phyloP scores from a whole-genome alignment of 2,329 filamentous ascomycete genomes.

The Nigrospora osmanthi region DNA sequence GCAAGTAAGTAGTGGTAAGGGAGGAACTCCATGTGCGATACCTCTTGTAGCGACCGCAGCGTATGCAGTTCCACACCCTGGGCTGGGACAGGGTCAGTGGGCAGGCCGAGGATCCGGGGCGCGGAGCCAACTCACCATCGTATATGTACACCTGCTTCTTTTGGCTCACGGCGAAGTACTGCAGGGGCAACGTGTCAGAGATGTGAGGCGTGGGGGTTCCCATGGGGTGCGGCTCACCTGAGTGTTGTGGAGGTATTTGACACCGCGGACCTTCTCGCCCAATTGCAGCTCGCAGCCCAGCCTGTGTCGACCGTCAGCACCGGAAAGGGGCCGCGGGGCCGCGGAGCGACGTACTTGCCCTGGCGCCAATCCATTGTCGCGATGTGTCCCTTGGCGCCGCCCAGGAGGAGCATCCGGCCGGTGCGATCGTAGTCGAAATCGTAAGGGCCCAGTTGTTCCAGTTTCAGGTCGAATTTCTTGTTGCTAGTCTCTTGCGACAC shows the following conservation, averaged over 20 bases:
- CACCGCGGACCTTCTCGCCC: conserved; percentile 82
- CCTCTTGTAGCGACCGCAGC: conserved; percentile 82
- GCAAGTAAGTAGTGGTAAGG: conserved; percentile 93
- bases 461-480: conserved; percentile 84
- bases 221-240: no score
- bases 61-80: conserved; percentile 87
- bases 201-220: no score
- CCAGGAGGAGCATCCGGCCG: conserved; percentile 76
- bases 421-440: conserved; percentile 83
- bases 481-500: conserved; percentile 80
- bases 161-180: conserved; percentile 90
- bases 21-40: conserved; percentile 88
- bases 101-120: neutral
- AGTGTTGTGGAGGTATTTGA: conserved; percentile 88
- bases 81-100: neutral
- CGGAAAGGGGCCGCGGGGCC: neutral
- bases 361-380: conserved; percentile 68
- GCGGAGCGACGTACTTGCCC: conserved; percentile 2
- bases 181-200: conserved; percentile 20
- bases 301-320: conserved; percentile 46
- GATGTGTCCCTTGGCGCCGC: conserved; percentile 86
- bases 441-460: conserved; percentile 81
- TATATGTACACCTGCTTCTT: conserved; percentile 98
- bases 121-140: conserved; percentile 38
- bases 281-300: conserved; percentile 87